A percentile compares a stretch with the other conserved stretches of the same genome.
These are phyloP conservation scores for Cercospora nicotianae DNA, from an alignment of 2,329 filamentous ascomycete species.

Conservation along the genomic window DNA sequence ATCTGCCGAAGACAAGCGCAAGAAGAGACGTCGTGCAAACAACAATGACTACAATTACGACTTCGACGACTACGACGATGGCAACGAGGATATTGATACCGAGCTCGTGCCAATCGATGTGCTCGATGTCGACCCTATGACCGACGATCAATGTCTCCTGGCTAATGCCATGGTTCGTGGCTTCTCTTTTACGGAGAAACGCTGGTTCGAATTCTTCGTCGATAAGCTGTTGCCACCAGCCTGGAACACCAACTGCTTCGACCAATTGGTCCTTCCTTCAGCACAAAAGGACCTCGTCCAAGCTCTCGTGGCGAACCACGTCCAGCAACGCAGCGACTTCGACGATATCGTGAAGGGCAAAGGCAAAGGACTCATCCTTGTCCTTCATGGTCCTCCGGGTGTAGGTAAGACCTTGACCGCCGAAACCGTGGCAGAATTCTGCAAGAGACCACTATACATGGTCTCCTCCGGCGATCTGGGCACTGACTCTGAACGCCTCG, in stretches of 20 bases:
- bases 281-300: conserved; percentile 38
- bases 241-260: conserved; percentile 38
- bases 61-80: conserved; percentile 20
- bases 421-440: conserved; percentile 40
- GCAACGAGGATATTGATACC: conserved; percentile 27
- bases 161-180: conserved; percentile 39
- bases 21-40: conserved; percentile 23
- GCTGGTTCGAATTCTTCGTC: conserved; percentile 41
- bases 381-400: conserved; percentile 43
- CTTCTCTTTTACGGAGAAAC: conserved; percentile 39
- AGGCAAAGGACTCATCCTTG: conserved; percentile 42
- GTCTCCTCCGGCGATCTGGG: conserved; percentile 34
- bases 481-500: conserved; percentile 52
- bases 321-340: conserved; percentile 30
- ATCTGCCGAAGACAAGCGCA: conserved; percentile 24
- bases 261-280: conserved; percentile 36
- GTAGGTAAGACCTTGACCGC: conserved; percentile 47
- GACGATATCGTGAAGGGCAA: conserved; percentile 40
- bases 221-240: conserved; percentile 34
- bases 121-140: conserved; percentile 30
- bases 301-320: conserved; percentile 37
- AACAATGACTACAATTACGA: conserved; percentile 23
- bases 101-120: conserved; percentile 27
- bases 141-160: conserved; percentile 34
- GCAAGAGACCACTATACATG: conserved; percentile 48